Conservation (phyloP, 163 green algal species). For the Scenedesmus sp. region DNA sequence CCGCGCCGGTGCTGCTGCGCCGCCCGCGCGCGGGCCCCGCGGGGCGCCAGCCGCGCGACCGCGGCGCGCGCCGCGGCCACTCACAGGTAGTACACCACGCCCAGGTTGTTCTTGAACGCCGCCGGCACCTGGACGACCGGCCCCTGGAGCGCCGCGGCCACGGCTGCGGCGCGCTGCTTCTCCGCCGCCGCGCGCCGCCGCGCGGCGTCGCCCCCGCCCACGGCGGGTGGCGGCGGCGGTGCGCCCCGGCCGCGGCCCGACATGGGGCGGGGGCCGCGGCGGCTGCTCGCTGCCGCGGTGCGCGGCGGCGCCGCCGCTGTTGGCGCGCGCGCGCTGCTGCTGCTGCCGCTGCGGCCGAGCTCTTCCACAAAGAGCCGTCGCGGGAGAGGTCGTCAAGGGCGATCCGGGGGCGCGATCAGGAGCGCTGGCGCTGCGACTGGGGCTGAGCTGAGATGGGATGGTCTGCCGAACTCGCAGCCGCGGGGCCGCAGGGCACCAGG, state of each 20-base stretch:
- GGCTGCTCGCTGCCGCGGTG: slow-evolving; percentile 13
- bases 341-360: no score
- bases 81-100: slow-evolving; percentile 62
- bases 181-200: background rate
- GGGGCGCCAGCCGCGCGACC: no score
- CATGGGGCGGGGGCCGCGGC: slow-evolving; percentile 9
- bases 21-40: background rate
- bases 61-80: no score
- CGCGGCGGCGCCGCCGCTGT: background rate
- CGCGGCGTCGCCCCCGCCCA: no score
- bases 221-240: background rate
- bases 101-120: slow-evolving; percentile 50
- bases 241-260: slow-evolving; percentile 5
- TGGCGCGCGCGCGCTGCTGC: background rate
- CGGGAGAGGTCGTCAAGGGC: no score
- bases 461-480: no score
- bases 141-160: background rate
- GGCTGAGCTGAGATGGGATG: no score
- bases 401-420: no score
- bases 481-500: no score
- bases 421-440: background rate
- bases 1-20: background rate
- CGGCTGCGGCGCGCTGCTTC: slow-evolving; percentile 23
- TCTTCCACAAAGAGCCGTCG: no score
- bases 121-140: slow-evolving; percentile 25